These are phyloP conservation scores for Chaetomiaceae sp. DNA, from an alignment of 2,329 filamentous ascomycete genomes.

Conservation along the genomic window DNA sequence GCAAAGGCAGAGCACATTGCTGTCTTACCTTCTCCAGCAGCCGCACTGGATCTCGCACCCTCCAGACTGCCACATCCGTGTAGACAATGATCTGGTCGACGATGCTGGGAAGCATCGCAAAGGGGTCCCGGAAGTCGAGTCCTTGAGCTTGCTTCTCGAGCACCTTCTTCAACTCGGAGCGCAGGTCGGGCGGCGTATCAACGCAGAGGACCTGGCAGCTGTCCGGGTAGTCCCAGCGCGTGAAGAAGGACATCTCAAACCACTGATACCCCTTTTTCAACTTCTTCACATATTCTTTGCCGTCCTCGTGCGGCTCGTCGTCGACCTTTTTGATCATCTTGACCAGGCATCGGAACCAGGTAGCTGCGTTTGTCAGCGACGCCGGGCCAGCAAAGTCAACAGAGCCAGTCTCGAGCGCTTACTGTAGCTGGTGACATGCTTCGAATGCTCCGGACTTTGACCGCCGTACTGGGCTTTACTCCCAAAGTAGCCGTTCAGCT, in stretches of 20 bases:
- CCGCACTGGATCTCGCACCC: slow-evolving; percentile 21
- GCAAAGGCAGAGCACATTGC: no score
- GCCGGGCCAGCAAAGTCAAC: not conserved
- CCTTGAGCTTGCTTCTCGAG: not conserved
- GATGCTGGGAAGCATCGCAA: slow-evolving; percentile 19
- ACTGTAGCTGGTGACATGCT: slow-evolving; percentile 13
- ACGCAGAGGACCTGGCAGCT: slow-evolving; percentile 17
- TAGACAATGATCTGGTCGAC: slow-evolving; percentile 19
- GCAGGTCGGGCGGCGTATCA: slow-evolving; percentile 15
- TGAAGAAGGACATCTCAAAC: slow-evolving; percentile 23
- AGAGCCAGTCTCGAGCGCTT: not conserved
- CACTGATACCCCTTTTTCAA: slow-evolving; percentile 17
- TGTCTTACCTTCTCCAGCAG: slow-evolving; percentile 17
- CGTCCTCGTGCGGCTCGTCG: slow-evolving; percentile 7
- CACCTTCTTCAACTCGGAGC: not conserved
- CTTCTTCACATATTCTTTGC: slow-evolving; percentile 14
- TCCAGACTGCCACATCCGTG: slow-evolving; percentile 21
- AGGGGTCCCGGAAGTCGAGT: slow-evolving; percentile 16
- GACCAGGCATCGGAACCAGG: slow-evolving; percentile 20
- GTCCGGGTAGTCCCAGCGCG: slow-evolving; percentile 14
- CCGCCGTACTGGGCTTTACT: slow-evolving; percentile 11
- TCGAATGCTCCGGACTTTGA: not conserved
- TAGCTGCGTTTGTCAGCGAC: slow-evolving; percentile 12
- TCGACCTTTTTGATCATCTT: slow-evolving; percentile 21
- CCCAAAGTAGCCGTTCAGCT: slow-evolving; percentile 23